A percentile compares a stretch with the other conserved stretches of the same genome.
Evolutionary conservation across 2,329 filamentous ascomycete genomes (phyloP).

Genomic region (Arthroderma sp.): DNA sequence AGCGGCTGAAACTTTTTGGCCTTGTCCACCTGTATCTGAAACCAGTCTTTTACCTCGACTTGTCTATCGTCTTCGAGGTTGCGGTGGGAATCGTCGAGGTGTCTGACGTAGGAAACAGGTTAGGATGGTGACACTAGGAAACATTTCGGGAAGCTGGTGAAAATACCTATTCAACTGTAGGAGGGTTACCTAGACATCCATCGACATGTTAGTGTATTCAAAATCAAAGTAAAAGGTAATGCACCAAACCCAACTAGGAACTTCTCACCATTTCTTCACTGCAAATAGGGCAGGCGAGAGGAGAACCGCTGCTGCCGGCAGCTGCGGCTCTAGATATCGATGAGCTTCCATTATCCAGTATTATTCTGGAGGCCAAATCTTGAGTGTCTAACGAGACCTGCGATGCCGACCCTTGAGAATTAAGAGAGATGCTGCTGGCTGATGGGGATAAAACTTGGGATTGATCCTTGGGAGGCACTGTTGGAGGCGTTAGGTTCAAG

Average conservation of each 20-base stretch:
- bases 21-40: slow-evolving; percentile 85
- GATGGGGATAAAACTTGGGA: slow-evolving; percentile 44
- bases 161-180: slow-evolving; percentile 70
- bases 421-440: slow-evolving; percentile 63
- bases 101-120: slow-evolving; percentile 31
- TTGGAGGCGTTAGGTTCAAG: slow-evolving; percentile 51
- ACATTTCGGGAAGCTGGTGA: not conserved
- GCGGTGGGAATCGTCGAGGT: slow-evolving; percentile 79
- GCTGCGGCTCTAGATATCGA: slow-evolving; percentile 32
- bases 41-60: slow-evolving; percentile 94
- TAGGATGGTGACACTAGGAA: not conserved
- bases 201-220: not conserved
- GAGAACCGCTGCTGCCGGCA: slow-evolving; percentile 46
- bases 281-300: slow-evolving; percentile 91
- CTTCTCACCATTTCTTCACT: slow-evolving; percentile 81
- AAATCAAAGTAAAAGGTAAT: not conserved
- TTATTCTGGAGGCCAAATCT: slow-evolving; percentile 71
- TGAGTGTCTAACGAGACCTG: slow-evolving; percentile 59
- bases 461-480: slow-evolving; percentile 28
- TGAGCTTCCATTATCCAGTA: slow-evolving; percentile 46
- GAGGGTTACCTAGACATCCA: slow-evolving; percentile 56
- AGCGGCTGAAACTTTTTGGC: slow-evolving; percentile 88
- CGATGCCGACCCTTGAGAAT: slow-evolving; percentile 60
- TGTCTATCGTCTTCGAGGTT: slow-evolving; percentile 80
- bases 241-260: slow-evolving; percentile 1